These are phyloP conservation scores for Talaromyces pinophilus DNA, from an alignment of 2,329 filamentous ascomycete genomes.

Conservation along the genomic window DNA sequence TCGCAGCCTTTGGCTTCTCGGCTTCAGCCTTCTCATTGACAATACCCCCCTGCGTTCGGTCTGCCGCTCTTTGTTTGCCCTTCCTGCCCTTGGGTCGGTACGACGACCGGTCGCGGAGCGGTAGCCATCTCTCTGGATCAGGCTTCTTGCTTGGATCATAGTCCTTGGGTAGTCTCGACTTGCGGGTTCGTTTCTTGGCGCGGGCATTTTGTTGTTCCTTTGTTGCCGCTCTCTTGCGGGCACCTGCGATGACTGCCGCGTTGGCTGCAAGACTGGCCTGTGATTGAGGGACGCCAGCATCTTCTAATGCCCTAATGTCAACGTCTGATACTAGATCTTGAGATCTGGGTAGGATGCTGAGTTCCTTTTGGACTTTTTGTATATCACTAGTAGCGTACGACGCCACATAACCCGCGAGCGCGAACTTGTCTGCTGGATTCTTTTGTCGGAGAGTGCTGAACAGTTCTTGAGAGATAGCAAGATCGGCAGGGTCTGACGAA, in stretches of 20 bases:
- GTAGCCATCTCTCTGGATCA: slow-evolving; percentile 92
- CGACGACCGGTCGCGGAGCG: slow-evolving; percentile 80
- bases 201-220: slow-evolving; percentile 33
- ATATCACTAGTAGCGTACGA: slow-evolving; percentile 63
- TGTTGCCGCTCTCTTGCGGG: slow-evolving; percentile 43
- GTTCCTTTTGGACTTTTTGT: slow-evolving; percentile 38
- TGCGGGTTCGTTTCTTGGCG: slow-evolving; percentile 46
- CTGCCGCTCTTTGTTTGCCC: slow-evolving; percentile 77
- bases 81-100: slow-evolving; percentile 92
- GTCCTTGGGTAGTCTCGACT: slow-evolving; percentile 51
- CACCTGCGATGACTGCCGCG: slow-evolving; percentile 36
- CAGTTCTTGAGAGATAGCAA: slow-evolving; percentile 71
- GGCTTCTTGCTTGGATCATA: slow-evolving; percentile 72
- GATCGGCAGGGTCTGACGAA: slow-evolving; percentile 68
- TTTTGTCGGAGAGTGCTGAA: slow-evolving; percentile 71
- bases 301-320: slow-evolving; percentile 48
- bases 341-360: slow-evolving; percentile 42
- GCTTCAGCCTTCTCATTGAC: slow-evolving; percentile 68
- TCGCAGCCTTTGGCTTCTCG: slow-evolving; percentile 30
- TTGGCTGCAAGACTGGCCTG: slow-evolving; percentile 34
- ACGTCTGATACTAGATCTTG: slow-evolving; percentile 46
- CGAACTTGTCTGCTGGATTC: slow-evolving; percentile 65
- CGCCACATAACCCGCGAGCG: slow-evolving; percentile 82
- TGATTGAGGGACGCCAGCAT: slow-evolving; percentile 45
- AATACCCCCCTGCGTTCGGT: slow-evolving; percentile 81